These are phyloP conservation scores for Erythrophleum fordii DNA, from an alignment of 306 rosid species.

Conservation along the genomic window DNA sequence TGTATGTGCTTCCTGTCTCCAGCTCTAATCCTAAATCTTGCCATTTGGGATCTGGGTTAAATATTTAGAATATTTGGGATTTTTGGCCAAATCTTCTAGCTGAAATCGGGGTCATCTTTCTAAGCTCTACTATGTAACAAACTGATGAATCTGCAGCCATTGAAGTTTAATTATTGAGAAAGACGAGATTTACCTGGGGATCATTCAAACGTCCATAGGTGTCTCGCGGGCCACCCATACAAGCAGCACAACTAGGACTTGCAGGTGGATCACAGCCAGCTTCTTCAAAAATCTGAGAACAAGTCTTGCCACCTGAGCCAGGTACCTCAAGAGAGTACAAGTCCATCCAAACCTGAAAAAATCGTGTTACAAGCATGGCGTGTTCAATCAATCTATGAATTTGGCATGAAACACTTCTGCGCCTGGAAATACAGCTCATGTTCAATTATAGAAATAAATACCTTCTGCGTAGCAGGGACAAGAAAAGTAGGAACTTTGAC, in stretches of 20 bases:
- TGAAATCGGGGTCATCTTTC: background rate
- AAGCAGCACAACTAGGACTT: slow-evolving; percentile 91
- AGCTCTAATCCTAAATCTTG: background rate
- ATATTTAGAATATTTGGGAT: background rate
- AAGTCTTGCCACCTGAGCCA: slow-evolving; percentile 86
- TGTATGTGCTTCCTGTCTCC: background rate
- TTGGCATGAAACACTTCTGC: slow-evolving; percentile 1
- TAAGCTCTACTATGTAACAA: background rate
- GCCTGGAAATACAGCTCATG: background rate
- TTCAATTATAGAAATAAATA: slow-evolving; percentile 26
- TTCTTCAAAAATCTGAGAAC: slow-evolving; percentile 92
- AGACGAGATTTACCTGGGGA: slow-evolving; percentile 51
- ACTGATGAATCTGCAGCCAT: background rate
- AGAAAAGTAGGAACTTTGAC: slow-evolving; percentile 90
- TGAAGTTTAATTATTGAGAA: background rate
- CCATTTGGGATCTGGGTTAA: background rate
- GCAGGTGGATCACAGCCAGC: slow-evolving; percentile 93
- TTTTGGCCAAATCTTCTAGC: background rate
- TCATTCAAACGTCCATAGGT: slow-evolving; percentile 84
- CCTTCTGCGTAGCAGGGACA: slow-evolving; percentile 92
- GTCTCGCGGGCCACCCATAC: slow-evolving; percentile 90
- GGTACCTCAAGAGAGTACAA: slow-evolving; percentile 73
- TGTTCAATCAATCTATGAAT: background rate
- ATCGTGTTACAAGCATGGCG: background rate
- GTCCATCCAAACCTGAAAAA: slow-evolving; percentile 86